Base-by-base conservation (phyloP, 2,329 filamentous ascomycete genomes). In the Fusarium chaquense region DNA sequence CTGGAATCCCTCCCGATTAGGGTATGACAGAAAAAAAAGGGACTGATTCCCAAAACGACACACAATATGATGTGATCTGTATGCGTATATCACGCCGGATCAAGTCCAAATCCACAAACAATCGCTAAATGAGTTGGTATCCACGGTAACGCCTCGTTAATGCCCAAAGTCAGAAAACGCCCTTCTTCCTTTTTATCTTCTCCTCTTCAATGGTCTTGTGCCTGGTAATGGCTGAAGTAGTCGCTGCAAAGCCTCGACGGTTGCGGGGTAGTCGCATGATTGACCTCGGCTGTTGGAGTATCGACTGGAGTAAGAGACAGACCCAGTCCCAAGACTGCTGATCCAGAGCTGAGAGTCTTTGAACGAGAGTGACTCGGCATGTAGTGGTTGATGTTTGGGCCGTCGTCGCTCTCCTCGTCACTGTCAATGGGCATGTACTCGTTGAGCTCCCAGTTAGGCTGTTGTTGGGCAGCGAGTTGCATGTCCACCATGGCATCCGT, bases 401-500 rank as follows among this genome's bases (percentile, higher is more conserved):
- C 66, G 26, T 75, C 71, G 22, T 75, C 73, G 58, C 72, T 70
- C 38, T 76, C 72, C 45, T 76, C 74, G 44, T 75, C 74, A 62
- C 74, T 75, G 12, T 78, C 75, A 11, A 75, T 77, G 15, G 76
- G 76, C 13, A 75, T 76, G 46, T 72, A 75, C 53, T 76, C 72
- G 44, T 72, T 67, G n/a, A 65, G 28, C 13, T 74, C 67, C 70
- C 73, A 75, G 38, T 73, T 71, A 33, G 70, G 66, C 41, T 80
- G 76, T 20, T 74, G 76, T 20, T 74, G 75, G 10, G 71, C 87
- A 9, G 88, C 89, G 47, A 89, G 84, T 75, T 87, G 84, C 87
- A 91, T 91, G 73, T 90, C 88, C 58, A 85, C 83, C 76, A 89
- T 81, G 13, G 88, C 88, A 66, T 89, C 86, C 38, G 83, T 81